Evolutionary conservation across 306 rosid genomes (phyloP), one percentile per base, ranked within the genome.

Genomic region (Cucurbita ficifolia): DNA sequence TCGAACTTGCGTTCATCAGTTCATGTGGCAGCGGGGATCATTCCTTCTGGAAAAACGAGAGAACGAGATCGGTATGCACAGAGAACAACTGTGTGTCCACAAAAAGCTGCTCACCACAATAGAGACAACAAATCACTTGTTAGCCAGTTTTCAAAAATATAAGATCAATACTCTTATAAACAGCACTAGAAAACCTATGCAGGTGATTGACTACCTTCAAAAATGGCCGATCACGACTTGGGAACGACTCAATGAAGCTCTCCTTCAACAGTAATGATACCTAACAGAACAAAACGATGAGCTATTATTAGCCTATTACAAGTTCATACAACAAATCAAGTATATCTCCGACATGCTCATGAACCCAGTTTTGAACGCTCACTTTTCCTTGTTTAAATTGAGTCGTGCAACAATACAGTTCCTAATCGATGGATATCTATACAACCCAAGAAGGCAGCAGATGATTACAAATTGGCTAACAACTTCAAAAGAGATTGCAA

Each of bases 191-290:
- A 40, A 74, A 40, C 11, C 36, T 11, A 18, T 45, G 59, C n/a
- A 35, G 7, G 14, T 35, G 24, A 40, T 61, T 52, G 24, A 40
- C 58, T 52, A 95, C 99, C 99, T 95, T 95, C 97, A 95, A 86
- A 87, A 95, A 95, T 67, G 99, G 84, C 49, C 86, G 92, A 82
- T 91, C 99, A 7, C 90, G 96, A 64, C 81, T 80, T 45, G 96
- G 89, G 77, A 88, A 91, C 9, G 99, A 95, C 80, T 95, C 96
- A 0, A 95, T 89, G 84, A 88, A 95, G 84, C 99, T 95, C 86
- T 95, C 99, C 88, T 86, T 95, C 92, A 95, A 74, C 80, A 95
- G 99, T 85, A 95, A 83, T 2, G 99, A 95, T 46, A 95, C 99
- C 99, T 95, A 75, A 48, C 22, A 48, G 13, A 48, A 22, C 21